Percentiles rank a stretch among this genome's conserved stretches.
phyloP scores from a whole-genome alignment of 495 filamentous ascomycete genomes.

The Aspergillus nanangensis region DNA sequence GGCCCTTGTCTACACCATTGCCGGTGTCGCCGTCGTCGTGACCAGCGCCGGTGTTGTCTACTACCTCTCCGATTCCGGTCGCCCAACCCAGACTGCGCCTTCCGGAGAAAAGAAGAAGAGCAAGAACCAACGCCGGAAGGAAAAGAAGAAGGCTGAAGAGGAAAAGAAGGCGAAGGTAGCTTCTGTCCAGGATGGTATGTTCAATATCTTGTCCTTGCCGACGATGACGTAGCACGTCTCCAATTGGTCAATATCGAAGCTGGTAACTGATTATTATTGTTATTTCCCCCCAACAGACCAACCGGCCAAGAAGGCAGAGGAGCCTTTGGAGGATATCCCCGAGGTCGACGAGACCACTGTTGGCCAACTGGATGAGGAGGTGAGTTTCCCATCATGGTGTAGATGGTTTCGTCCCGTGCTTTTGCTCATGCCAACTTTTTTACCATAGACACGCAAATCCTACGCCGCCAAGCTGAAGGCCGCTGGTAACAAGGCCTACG shows the following conservation, averaged over 20 bases:
- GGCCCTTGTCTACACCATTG: slow-evolving; percentile 90
- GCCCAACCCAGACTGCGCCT: slow-evolving; percentile 21
- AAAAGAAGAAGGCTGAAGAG: slow-evolving; percentile 64
- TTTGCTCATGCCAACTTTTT: slow-evolving; percentile 10
- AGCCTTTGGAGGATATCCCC: slow-evolving; percentile 73
- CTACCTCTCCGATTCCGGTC: slow-evolving; percentile 59
- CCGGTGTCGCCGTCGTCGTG: slow-evolving; percentile 86
- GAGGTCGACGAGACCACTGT: slow-evolving; percentile 80
- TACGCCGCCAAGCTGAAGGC: slow-evolving; percentile 89
- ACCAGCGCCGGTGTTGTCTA: slow-evolving; percentile 88
- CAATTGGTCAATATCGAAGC: not conserved
- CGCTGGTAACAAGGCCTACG: slow-evolving; percentile 95
- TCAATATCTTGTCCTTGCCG: not conserved
- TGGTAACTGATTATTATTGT: slow-evolving; percentile 21
- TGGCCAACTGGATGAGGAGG: slow-evolving; percentile 60
- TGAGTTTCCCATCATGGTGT: slow-evolving; percentile 22
- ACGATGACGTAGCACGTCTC: not conserved
- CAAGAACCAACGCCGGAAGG: slow-evolving; percentile 58
- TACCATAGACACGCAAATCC: slow-evolving; percentile 55
- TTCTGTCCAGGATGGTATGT: slow-evolving; percentile 41
- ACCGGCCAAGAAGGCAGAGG: slow-evolving; percentile 50
- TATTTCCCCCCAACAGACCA: slow-evolving; percentile 24
- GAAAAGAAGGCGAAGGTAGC: slow-evolving; percentile 54
- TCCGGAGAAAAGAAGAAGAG: slow-evolving; percentile 47
- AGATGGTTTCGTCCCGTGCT: not conserved